Base-by-base conservation (phyloP, 1,284 basidiomycete species). In the Volvariella surrecta region DNA sequence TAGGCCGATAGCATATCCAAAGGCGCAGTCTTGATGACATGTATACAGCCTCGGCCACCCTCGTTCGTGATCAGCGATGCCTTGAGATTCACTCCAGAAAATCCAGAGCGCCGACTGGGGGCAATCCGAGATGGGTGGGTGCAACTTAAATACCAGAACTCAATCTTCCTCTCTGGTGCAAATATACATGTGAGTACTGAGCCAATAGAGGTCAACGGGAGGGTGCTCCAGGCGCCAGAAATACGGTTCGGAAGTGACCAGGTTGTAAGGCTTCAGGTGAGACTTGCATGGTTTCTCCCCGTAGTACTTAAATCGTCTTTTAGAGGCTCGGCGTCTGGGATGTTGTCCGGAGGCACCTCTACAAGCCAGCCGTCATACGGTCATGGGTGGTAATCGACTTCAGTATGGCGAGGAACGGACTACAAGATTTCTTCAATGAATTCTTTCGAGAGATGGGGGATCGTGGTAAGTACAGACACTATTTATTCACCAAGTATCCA, bases 251-350 rank as follows among this genome's bases (percentile, higher is more conserved):
- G 40, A n/a, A 43, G 40, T 16, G 8, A 51, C 6, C 6, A 6
- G 34, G 8, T 7, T 6, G 4, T n/a, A 4, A 21, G 45, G 42
- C 50, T 43, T 9, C 46, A 46, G 50, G 52, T 52, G 32, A 45
- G 24, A 28, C 24, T 28, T 37, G 16, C 8, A n/a, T n/a, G 6
- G 15, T 8, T 22, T 10, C 30, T 10, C 11, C 7, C 20, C 17
- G 20, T 21, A 3, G 19, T 3, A 21, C 10, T 18, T 19, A 3
- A 9, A 41, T 3, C 21, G 34, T 3, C 35, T 22, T 10, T 18
- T 19, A 56, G 54, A 43, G 52, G 43, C 51, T 48, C 4, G 64
- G 65, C 4, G 53, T 55, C 4, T 67, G 65, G 65, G 63, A 66
- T 41, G 56, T 68, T 40, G 61, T 62, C 53, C 47, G 52, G 6